These are phyloP conservation scores for Bondarzewia mesenterica DNA, from an alignment of 1,284 basidiomycete genomes.

Conservation along the genomic window DNA sequence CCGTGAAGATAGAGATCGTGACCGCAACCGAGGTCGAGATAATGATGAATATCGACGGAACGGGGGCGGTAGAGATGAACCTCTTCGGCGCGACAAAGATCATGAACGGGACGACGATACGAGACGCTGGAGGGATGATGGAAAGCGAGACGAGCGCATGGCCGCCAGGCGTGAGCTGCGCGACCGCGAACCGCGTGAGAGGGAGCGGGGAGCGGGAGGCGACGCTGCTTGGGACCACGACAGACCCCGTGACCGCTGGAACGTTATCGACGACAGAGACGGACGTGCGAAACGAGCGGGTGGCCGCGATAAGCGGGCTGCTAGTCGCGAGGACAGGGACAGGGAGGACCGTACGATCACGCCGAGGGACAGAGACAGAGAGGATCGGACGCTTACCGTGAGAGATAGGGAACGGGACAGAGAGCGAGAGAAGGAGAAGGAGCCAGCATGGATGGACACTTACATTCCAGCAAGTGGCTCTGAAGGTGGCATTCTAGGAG, in stretches of 20 bases:
- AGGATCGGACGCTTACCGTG: constrained; percentile 4
- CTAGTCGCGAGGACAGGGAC: constrained; percentile 40
- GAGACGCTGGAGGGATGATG: constrained; percentile 69
- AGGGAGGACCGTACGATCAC: constrained; percentile 45
- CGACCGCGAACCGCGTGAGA: constrained; percentile 19
- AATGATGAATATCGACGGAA: constrained; percentile 33
- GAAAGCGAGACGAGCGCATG: constrained; percentile 66
- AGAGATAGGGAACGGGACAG: constrained; percentile 20
- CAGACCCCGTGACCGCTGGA: constrained; percentile 50
- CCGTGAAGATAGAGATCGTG: constrained; percentile 29
- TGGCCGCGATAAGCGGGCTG: constrained; percentile 50
- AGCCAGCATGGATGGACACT: constrained; percentile 91
- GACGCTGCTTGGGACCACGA: constrained; percentile 18
- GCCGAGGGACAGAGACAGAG: too few species aligned
- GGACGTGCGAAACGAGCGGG: constrained; percentile 44
- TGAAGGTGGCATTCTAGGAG: constrained; percentile 51
- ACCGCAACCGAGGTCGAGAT: constrained; percentile 32
- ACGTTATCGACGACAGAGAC: constrained; percentile 55
- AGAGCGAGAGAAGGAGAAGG: constrained; percentile 65
- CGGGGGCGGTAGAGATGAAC: constrained; percentile 30
- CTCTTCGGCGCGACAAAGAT: constrained; percentile 24
- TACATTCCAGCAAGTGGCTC: constrained; percentile 57
- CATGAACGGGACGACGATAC: constrained; percentile 50
- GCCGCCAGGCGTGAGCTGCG: constrained; percentile 45
- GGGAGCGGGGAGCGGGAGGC: constrained; percentile 23